These are phyloP conservation scores for Aspergillus japonicus DNA, from an alignment of 2,329 filamentous ascomycete species.

Conservation along the genomic window DNA sequence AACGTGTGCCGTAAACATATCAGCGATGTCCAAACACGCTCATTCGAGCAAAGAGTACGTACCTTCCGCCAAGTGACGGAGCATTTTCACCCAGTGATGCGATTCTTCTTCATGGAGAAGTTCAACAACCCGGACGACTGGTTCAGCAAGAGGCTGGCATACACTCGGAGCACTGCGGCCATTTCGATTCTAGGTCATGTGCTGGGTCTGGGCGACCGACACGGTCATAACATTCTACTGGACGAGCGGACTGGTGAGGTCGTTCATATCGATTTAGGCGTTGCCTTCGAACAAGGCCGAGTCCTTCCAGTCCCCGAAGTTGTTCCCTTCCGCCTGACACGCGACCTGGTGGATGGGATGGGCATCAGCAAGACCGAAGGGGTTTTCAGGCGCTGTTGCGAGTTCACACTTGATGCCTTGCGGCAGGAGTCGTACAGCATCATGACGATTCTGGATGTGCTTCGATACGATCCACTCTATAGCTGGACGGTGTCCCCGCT, in stretches of 20 bases:
- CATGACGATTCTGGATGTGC: constrained; percentile 96
- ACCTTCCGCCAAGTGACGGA: constrained; percentile 77
- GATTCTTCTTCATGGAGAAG: constrained; percentile 94
- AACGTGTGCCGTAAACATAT: constrained; percentile 78
- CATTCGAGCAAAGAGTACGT: constrained; percentile 67
- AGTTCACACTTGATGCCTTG: constrained; percentile 92
- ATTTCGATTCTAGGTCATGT: constrained; percentile 95
- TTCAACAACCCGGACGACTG: constrained; percentile 94
- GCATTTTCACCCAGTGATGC: constrained; percentile 87
- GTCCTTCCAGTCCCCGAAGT: constrained; percentile 94
- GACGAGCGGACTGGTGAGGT: constrained; percentile 88
- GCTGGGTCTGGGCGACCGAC: constrained; percentile 86
- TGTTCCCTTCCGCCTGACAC: constrained; percentile 89
- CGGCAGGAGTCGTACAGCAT: constrained; percentile 96
- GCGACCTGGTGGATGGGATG: constrained; percentile 96
- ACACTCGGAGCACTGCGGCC: constrained; percentile 88
- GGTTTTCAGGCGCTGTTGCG: constrained; percentile 95
- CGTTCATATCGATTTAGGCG: constrained; percentile 94
- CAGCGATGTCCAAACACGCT: constrained; percentile 66
- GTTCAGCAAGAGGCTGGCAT: constrained; percentile 85
- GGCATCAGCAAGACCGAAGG: constrained; percentile 93
- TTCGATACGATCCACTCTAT: constrained; percentile 97
- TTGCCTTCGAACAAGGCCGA: constrained; percentile 94
- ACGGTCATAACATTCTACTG: constrained; percentile 94
- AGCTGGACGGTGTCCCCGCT: constrained; percentile 85